A percentile compares a stretch with the other conserved stretches of the same genome.
Evolutionary conservation across 176 grass and related monocot species (phyloP).

Genomic region (Avena eriantha): DNA sequence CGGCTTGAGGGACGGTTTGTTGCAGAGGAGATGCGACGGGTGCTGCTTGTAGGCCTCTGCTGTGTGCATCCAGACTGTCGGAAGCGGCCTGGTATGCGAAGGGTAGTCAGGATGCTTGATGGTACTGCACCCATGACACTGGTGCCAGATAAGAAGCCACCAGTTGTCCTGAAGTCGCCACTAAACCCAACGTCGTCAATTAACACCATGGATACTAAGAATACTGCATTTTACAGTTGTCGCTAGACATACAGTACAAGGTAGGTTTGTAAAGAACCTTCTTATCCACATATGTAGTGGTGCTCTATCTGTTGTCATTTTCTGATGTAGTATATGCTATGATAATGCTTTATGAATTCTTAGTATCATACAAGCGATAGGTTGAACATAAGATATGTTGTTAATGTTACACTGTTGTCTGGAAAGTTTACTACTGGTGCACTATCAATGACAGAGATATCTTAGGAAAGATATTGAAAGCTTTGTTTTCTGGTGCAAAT

Average conservation of each 20-base stretch:
- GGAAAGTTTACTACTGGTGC: neutral
- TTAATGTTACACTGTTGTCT: slow-evolving; percentile 2
- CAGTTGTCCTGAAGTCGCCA: slow-evolving; percentile 43
- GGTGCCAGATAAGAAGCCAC: slow-evolving; percentile 63
- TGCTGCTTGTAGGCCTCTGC: slow-evolving; percentile 67
- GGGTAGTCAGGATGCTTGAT: slow-evolving; percentile 62
- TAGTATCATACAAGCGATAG: neutral
- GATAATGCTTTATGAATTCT: neutral
- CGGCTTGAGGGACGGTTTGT: slow-evolving; percentile 56
- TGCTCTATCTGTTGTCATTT: slow-evolving; percentile 33
- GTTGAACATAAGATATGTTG: neutral
- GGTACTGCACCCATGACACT: slow-evolving; percentile 51
- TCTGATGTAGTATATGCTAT: slow-evolving; percentile 10
- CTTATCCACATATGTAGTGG: neutral
- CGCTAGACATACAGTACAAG: slow-evolving; percentile 28
- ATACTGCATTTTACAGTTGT: slow-evolving; percentile 57
- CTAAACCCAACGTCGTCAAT: slow-evolving; percentile 49
- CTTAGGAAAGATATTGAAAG: slow-evolving; percentile 1
- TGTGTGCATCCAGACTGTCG: slow-evolving; percentile 68
- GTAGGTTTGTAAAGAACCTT: slow-evolving; percentile 34
- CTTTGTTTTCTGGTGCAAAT: slow-evolving; percentile 21
- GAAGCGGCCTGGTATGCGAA: slow-evolving; percentile 62
- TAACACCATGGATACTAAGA: slow-evolving; percentile 47
- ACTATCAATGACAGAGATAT: neutral
- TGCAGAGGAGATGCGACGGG: slow-evolving; percentile 55